A percentile compares a stretch with the other conserved stretches of the same genome.
These are phyloP conservation scores for Ziziphus jujuba DNA, from an alignment of 306 rosid genomes.

Conservation along the genomic window DNA sequence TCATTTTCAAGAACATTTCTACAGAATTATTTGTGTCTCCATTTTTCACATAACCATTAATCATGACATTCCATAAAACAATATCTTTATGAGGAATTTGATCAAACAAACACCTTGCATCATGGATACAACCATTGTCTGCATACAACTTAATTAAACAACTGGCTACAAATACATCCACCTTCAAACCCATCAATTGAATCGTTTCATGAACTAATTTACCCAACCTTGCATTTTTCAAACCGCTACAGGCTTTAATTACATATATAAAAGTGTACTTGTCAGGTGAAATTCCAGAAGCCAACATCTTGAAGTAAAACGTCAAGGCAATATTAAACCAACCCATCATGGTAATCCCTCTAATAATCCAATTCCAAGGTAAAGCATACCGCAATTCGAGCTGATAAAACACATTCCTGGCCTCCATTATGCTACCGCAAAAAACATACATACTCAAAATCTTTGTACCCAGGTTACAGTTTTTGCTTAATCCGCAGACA, in stretches of 20 bases:
- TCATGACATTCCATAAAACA: constrained; percentile 73
- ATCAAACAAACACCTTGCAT: constrained; percentile 59
- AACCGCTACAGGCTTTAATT: constrained; percentile 61
- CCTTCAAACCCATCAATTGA: constrained; percentile 36
- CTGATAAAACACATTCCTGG: constrained; percentile 46
- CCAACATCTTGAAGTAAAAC: constrained; percentile 74
- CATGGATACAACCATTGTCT: constrained; percentile 48
- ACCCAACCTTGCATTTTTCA: constrained; percentile 46
- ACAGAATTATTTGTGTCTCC: constrained; percentile 48
- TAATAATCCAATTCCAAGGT: constrained; percentile 79
- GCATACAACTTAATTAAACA: constrained; percentile 66
- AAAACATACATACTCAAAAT: constrained; percentile 61
- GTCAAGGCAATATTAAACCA: constrained; percentile 50
- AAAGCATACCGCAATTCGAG: constrained; percentile 43
- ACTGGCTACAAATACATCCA: constrained; percentile 63
- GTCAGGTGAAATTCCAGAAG: constrained; percentile 51
- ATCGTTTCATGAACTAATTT: constrained; percentile 49
- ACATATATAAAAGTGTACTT: constrained; percentile 73
- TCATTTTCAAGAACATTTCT: constrained; percentile 48
- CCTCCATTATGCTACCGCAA: constrained; percentile 45
- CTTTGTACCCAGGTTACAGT: constrained; percentile 32
- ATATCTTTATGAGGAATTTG: constrained; percentile 49
- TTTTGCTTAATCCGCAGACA: constrained; percentile 34
- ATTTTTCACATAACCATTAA: constrained; percentile 52
- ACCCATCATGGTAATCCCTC: constrained; percentile 55